Evolutionary conservation across 208 protist species (phyloP).

Genomic region (Acanthamoeba sp.): DNA sequence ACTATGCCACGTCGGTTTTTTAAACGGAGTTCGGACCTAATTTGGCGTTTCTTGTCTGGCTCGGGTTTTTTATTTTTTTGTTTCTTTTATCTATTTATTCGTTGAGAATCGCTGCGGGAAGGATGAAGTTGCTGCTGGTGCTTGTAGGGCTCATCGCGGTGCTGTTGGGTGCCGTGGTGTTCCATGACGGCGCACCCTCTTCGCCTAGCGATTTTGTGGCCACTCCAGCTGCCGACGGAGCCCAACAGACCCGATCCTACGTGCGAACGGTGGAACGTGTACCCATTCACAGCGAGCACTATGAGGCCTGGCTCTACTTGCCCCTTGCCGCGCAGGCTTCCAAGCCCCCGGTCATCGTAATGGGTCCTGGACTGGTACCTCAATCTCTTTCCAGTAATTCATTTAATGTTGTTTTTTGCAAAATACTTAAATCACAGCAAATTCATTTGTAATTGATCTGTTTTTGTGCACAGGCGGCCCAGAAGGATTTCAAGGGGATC

Average conservation of each 20-base stretch:
- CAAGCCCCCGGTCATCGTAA: conserved; percentile 30
- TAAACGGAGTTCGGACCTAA: too few relatives aligned
- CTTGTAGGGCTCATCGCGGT: neutral
- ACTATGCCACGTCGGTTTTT: too few relatives aligned
- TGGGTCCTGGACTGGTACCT: conserved; percentile 10
- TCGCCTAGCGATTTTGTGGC: neutral
- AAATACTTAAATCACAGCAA: neutral
- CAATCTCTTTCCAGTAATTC: conserved; percentile 8
- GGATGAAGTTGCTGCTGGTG: conserved; percentile 10
- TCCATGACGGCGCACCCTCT: neutral
- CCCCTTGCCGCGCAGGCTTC: neutral
- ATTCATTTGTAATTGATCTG: neutral
- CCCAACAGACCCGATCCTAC: neutral
- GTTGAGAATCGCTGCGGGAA: too few relatives aligned
- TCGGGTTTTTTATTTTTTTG: too few relatives aligned
- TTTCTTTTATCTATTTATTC: too few relatives aligned
- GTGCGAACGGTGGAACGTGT: neutral
- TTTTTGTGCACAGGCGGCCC: neutral
- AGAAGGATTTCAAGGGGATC: neutral
- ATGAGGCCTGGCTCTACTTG: conserved; percentile 49
- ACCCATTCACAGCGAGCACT: neutral
- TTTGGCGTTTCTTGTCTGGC: too few relatives aligned
- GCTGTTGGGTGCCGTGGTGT: neutral
- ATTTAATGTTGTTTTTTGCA: neutral
- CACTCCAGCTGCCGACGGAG: neutral